These are phyloP conservation scores for Botryotinia narcissicola DNA, from an alignment of 2,329 filamentous ascomycete species.

Conservation along the genomic window DNA sequence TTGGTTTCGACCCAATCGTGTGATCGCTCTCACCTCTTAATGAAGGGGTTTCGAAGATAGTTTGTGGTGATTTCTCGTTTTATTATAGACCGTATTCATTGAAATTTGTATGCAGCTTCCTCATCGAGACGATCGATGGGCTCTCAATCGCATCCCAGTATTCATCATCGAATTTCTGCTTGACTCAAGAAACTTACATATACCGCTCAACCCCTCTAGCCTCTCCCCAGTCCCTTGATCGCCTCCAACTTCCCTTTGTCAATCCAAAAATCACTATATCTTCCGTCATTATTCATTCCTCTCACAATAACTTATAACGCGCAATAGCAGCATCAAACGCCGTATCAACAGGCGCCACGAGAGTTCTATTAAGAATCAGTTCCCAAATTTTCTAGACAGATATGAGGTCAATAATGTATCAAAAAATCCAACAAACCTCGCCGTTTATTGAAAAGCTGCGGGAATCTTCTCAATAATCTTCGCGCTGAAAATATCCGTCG, in stretches of 20 bases:
- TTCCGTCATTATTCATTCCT: not conserved
- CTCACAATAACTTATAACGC: conserved; percentile 15
- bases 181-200: not conserved
- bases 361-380: not conserved
- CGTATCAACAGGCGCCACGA: conserved; percentile 43
- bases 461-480: conserved; percentile 29
- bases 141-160: not conserved
- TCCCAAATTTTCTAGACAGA: rapidly evolving
- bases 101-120: not conserved
- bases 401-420: rapidly evolving
- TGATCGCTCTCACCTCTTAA: not conserved
- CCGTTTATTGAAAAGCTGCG: conserved; percentile 16
- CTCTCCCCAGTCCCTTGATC: not conserved
- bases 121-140: not conserved
- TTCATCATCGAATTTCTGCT: not conserved
- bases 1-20: not conserved
- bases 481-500: conserved; percentile 37
- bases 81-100: not conserved
- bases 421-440: conserved; percentile 22
- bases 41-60: not conserved
- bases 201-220: not conserved
- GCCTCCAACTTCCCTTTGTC: not conserved
- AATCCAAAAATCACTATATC: not conserved
- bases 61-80: not conserved
- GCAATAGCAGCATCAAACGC: conserved; percentile 57